These are phyloP conservation scores for Prototheca cutis DNA, from an alignment of 163 green algal genomes.

Conservation along the genomic window DNA sequence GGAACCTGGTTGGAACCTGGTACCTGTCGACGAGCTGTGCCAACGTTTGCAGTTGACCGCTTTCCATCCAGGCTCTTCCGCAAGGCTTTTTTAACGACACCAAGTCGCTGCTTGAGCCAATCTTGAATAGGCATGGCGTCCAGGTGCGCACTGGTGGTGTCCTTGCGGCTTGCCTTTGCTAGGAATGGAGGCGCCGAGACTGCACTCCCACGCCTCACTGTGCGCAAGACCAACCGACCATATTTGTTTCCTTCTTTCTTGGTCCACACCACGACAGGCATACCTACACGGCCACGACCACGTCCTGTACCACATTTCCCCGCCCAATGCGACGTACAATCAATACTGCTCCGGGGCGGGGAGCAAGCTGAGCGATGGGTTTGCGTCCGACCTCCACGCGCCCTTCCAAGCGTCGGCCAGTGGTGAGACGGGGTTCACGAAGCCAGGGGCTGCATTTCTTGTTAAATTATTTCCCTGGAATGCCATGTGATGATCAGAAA, in stretches of 20 bases:
- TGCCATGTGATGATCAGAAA: no score
- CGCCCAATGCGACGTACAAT: constrained; percentile 11
- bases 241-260: background rate
- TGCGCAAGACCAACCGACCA: no score
- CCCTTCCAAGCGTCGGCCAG: constrained; percentile 16
- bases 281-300: constrained; percentile 57
- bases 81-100: constrained; percentile 23
- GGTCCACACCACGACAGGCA: background rate
- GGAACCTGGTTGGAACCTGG: no score
- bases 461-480: no score
- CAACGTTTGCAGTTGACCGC: no score
- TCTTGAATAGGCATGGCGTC: constrained; percentile 25
- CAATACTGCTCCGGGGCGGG: constrained; percentile 40
- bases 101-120: constrained; percentile 27
- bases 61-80: constrained; percentile 8
- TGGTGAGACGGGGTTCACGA: no score
- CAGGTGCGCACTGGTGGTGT: background rate
- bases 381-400: constrained; percentile 16
- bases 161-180: no score
- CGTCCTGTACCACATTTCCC: constrained; percentile 40
- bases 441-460: no score
- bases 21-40: no score
- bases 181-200: no score
- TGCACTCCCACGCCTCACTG: no score
- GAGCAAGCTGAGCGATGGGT: constrained; percentile 15